Evolutionary conservation across 1,284 basidiomycete genomes (phyloP).

Genomic region (Trametes hirsuta): DNA sequence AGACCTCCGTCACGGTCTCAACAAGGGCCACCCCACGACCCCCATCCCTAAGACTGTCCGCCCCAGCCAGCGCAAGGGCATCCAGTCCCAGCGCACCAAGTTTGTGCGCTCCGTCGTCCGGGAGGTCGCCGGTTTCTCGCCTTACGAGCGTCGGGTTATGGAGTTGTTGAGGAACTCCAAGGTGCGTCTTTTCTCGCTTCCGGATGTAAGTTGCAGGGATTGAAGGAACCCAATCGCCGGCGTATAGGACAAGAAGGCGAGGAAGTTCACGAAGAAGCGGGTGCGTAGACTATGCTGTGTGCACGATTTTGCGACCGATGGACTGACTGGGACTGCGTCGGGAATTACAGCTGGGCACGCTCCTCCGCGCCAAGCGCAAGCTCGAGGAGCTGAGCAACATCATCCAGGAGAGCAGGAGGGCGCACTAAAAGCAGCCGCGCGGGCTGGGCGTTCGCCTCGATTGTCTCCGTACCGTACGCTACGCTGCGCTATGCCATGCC

Average conservation of each 20-base stretch:
- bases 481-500: slow-evolving; percentile 17
- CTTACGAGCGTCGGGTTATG: slow-evolving; percentile 98
- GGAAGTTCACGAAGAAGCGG: slow-evolving; percentile 98
- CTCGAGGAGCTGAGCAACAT: slow-evolving; percentile 90
- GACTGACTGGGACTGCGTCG: neutral
- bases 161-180: slow-evolving; percentile 99
- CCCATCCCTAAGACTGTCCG: slow-evolving; percentile 78
- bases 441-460: slow-evolving; percentile 13
- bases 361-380: slow-evolving; percentile 97
- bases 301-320: neutral
- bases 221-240: neutral
- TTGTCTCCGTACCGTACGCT: slow-evolving; percentile 2
- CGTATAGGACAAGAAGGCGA: slow-evolving; percentile 92
- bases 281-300: slow-evolving; percentile 55
- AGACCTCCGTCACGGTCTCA: slow-evolving; percentile 92
- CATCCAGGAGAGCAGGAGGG: slow-evolving; percentile 90
- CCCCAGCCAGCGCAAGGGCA: slow-evolving; percentile 94
- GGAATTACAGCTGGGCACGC: slow-evolving; percentile 80
- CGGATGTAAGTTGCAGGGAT: neutral
- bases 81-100: slow-evolving; percentile 82
- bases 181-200: slow-evolving; percentile 51
- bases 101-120: slow-evolving; percentile 92
- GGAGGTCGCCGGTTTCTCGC: slow-evolving; percentile 97
- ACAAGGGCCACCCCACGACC: slow-evolving; percentile 94
- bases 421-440: slow-evolving; percentile 52